Evolutionary conservation across 129 eudicot species (phyloP).

Genomic region (Arctium lappa): DNA sequence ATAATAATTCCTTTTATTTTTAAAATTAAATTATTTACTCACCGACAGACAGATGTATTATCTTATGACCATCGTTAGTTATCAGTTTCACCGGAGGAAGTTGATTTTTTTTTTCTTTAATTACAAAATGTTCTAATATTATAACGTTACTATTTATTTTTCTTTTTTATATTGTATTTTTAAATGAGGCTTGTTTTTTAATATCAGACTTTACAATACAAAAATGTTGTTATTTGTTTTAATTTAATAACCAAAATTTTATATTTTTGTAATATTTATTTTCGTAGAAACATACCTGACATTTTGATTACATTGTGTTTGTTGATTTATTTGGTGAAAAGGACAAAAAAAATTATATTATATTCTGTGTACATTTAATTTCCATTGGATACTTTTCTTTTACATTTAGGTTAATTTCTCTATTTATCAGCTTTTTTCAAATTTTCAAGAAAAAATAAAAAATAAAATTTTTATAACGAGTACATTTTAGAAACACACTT

Average conservation of each 20-base stretch:
- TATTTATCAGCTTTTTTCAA: background rate
- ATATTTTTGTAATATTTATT: background rate
- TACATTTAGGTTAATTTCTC: background rate
- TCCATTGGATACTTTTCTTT: background rate
- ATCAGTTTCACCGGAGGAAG: background rate
- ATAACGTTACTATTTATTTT: background rate
- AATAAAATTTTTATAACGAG: too few relatives aligned
- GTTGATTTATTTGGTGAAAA: background rate
- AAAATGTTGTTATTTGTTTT: background rate
- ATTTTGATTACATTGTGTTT: background rate
- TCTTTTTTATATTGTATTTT: background rate
- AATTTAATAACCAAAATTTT: background rate
- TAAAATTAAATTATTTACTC: background rate
- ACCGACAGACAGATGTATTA: background rate
- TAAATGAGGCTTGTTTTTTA: background rate
- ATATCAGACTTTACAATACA: background rate
- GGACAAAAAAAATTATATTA: background rate
- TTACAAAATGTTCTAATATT: too few relatives aligned
- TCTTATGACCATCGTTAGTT: background rate
- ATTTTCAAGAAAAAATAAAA: too few relatives aligned
- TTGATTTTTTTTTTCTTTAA: background rate
- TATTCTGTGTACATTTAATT: background rate
- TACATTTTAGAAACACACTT: too few relatives aligned
- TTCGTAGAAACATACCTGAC: background rate
- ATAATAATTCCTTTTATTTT: background rate